Evolutionary conservation across 2,329 filamentous ascomycete species (phyloP), one percentile per base, ranked within the genome.

Genomic region (Acephala macrosclerotiorum): DNA sequence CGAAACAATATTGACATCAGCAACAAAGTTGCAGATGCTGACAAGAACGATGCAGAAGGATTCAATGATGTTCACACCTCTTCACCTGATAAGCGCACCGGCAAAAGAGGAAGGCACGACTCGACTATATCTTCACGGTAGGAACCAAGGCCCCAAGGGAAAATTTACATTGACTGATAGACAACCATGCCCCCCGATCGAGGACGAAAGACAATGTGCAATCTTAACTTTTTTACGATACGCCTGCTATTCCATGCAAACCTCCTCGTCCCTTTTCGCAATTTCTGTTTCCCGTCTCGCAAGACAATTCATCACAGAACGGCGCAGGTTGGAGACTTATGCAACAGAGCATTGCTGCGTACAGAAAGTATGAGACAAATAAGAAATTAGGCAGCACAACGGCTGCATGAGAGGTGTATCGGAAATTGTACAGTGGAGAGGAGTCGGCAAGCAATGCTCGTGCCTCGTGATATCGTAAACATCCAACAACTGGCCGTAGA

Each of bases 191-290:
- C 60, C n/a, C 53, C 22, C 33, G 45, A 59, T 40, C 56, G 20
- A 64, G 61, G 38, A 66, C 40, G 36, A 20, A 55, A 62, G 18
- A 33, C 38, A 64, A 63, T 45, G 64, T 61, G 60, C 66, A 69
- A 69, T 64, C 58, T 64, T 58, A 68, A 74, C 70, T 75, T 75
- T 33, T 75, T 74, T 63, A 65, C 61, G 69, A 72, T 71, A 69
- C 75, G 74, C 75, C 74, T 70, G 64, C 65, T 63, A 75, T 74
- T 70, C 71, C 68, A 73, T 76, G 74, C 71, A 73, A 69, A 75
- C 58, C 68, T 72, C 75, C 69, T 76, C 72, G 73, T 75, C 64
- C 73, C 74, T 72, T 72, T 60, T 74, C 66, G 71, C 69, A 71
- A 66, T 60, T 64, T 71, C 70, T 74, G 68, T 67, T 68, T 71